Base-by-base conservation (phyloP, 2,329 filamentous ascomycete genomes). In the Furcasterigmium furcatum region DNA sequence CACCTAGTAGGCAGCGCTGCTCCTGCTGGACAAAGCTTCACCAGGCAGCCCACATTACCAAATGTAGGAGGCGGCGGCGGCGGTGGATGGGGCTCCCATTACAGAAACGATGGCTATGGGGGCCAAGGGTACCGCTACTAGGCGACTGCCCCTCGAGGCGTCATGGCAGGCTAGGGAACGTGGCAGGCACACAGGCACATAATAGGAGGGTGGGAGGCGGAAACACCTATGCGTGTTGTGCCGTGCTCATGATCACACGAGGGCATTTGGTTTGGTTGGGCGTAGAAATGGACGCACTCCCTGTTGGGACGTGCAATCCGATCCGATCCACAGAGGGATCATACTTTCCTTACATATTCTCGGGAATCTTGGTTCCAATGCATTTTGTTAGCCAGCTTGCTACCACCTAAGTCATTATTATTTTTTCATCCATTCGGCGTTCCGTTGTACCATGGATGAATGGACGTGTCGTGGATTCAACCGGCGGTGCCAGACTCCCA, bases 1-100 rank as follows among this genome's bases (percentile, higher is more conserved):
- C 61, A 58, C 42, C 63, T 77, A 14, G 55, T 74, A 13, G 48
- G 55, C 12, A 57, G 62, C 36, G 68, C 71, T 2, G 71, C 70
- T 24, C 70, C 72, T 3, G 58, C 69, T 14, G 59, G 61, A n/a
- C 39, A 41, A 25, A 25, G n/a, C 18, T 56, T 55, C 46, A 49
- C 45, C 10, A 54, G 62, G 8, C 59, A 66, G 47, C 65, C 67
- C 1, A 66, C 62, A 14, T n/a, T 69, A 41, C 62, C 64, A 35
- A 53, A 49, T 38, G 38, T 52, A 22, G 50, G 50, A 19, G 34
- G 43, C 24, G 48, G 48, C 29, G 48, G 44, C n/a, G 40, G 38
- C 10, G 36, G 39, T 27, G 24, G 7, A 27, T 27, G 25, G 8
- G 39, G 29, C 8, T 32, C 22, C 18, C 30, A 22, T 14, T 36